Base-by-base conservation (phyloP, 768 basidiomycete genomes). In the Plicaturopsis crispa region DNA sequence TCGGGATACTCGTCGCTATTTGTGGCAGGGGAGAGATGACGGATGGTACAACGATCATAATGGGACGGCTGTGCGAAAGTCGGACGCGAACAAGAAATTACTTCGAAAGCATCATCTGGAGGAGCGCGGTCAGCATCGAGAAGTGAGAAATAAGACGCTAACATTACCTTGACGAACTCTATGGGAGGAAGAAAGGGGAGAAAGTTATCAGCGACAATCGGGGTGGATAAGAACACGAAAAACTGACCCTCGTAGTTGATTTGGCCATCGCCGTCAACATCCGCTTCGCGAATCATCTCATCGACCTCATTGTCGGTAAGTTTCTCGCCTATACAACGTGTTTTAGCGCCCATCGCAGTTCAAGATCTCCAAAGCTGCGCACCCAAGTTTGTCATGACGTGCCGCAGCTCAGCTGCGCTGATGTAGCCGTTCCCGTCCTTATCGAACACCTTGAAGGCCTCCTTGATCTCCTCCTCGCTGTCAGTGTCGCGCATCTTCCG, bases 401-500 rank as follows among this genome's bases (percentile, higher is more conserved):
- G 81, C 55, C 82, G 73, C 59, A 96, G 62, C 69, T 97, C 93
- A 2, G 80, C 79, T 4, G 85, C 78, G 24, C 73, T 82, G 63
- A 97, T 96, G 54, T 70, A 85, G 13, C 92, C 93, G 51, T 90
- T 92, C 10, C 86, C 86, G 54, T 97, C 89, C 75, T 89, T 92
- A 64, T 97, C 93, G 52, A 96, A 96, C 39, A 91, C 89, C 62
- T 85, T 86, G 78, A 98, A 98, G 18, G 94, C 94, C 69, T 93
- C 88, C 59, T 78, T 80, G 62, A 98, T 86, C 66, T 96, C 93
- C 60, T 92, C 91, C 62, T 96, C 90, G 49, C 76, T 76, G 56
- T 93, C 91, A 17, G 85, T 86, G 57, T 93, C 87, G 56, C 81
- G 80, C 85, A 90, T 90, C 67, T 87, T 87, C 50, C 84, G 70